Base-by-base conservation (phyloP, 2,329 filamentous ascomycete species). In the Cladorrhinum sp. region DNA sequence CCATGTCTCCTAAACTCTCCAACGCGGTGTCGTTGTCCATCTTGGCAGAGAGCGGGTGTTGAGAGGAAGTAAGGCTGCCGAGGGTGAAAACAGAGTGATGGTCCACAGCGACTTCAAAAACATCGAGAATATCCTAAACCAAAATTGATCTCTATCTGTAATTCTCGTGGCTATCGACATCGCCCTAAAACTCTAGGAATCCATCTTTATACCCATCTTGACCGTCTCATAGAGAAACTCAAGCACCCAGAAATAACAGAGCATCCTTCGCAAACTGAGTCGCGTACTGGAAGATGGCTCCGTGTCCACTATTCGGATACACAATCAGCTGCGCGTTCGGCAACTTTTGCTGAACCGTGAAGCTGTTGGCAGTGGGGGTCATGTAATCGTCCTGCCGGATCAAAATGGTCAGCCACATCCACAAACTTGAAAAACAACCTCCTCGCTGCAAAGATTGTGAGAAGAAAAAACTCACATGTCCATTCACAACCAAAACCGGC, bases 401-500 rank as follows among this genome's bases (percentile, higher is more conserved):
- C 12, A 60, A 55, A 9, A 18, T 26, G 9, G 12, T 12, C 3
- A 21, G 26, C 36, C n/a, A 46, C 33, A 28, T 30, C n/a, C 24
- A 24, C 12, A 14, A 54, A 56, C 36, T 21, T 18, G 21, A 30
- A 56, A 30, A 9, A 42, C 5, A 8, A 16, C n/a, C n/a, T 12
- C 16, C 10, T 6, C 20, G 49, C 9, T 8, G 21, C n/a, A n/a
- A n/a, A n/a, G n/a, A n/a, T n/a, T n/a, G n/a, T n/a, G n/a, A 14
- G 8, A 51, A 10, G 14, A 7, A 3, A 26, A 50, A 33, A 65
- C 73, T 67, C 66, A 76, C 64, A 62, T 57, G 26, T 30, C 75
- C 75, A 61, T 74, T 75, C n/a, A 72, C 72, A 57, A 77, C 72
- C 28, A 77, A 57, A 1, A 77, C 72, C 1, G 75, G 75, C 53